These are phyloP conservation scores for Metschnikowia proteae DNA, from an alignment of 805 yeast species.

Conservation along the genomic window DNA sequence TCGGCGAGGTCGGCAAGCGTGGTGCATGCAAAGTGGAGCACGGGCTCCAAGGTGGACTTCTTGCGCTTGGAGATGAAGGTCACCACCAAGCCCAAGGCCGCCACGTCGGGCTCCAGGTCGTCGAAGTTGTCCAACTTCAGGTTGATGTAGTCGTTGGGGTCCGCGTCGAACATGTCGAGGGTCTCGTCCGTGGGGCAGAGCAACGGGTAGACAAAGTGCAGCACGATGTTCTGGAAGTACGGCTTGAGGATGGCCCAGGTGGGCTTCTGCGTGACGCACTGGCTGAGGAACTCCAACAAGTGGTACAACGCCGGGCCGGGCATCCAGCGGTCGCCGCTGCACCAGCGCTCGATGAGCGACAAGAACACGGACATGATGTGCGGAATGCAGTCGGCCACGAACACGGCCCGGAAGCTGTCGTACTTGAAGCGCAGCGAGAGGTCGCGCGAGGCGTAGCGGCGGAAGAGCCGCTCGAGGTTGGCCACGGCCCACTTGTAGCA, in stretches of 20 bases:
- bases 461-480: conserved; percentile 66
- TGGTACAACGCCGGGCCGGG: conserved; percentile 61
- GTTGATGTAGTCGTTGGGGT: conserved; percentile 86
- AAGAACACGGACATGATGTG: conserved; percentile 64
- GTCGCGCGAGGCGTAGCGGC: conserved; percentile 58
- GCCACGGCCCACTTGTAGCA: conserved; percentile 77
- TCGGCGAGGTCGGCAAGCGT: conserved; percentile 37
- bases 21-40: conserved; percentile 55
- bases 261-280: conserved; percentile 49
- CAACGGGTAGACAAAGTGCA: conserved; percentile 72
- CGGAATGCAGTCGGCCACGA: conserved; percentile 61
- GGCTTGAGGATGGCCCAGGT: conserved; percentile 70
- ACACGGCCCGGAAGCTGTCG: conserved; percentile 55
- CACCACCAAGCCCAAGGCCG: conserved; percentile 69
- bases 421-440: conserved; percentile 46
- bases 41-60: conserved; percentile 54
- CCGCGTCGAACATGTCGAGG: conserved; percentile 74
- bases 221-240: conserved; percentile 58
- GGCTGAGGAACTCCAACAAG: conserved; percentile 50
- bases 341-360: conserved; percentile 70
- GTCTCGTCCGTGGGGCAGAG: conserved; percentile 66
- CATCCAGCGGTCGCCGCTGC: conserved; percentile 62
- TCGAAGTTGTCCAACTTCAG: conserved; percentile 56
- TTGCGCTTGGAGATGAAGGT: conserved; percentile 70
- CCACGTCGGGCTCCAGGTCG: conserved; percentile 62